Percentiles rank a stretch among this genome's conserved stretches.
Evolutionary conservation across 352 stramenopile genomes (phyloP).

Genomic region (Phytophthora sojae): DNA sequence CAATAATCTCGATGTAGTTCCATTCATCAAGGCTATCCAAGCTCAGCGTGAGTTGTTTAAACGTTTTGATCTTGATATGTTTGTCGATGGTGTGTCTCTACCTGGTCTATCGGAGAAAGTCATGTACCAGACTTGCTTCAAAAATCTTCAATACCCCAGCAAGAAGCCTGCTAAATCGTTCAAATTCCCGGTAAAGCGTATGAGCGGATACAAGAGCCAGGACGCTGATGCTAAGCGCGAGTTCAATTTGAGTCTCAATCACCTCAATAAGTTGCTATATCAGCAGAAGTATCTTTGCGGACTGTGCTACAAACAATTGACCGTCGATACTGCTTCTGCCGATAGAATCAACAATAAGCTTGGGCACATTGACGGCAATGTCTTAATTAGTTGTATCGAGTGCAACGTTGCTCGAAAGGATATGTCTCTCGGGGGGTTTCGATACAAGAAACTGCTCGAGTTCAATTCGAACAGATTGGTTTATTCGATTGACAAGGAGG

Average conservation of each 20-base stretch:
- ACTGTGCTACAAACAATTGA: constrained; percentile 30
- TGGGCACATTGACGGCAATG: too few species aligned
- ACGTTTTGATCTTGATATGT: not conserved
- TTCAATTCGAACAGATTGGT: too few species aligned
- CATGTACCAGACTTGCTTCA: not conserved
- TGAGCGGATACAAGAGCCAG: not conserved
- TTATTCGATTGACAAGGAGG: too few species aligned
- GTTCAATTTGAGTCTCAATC: constrained; percentile 25
- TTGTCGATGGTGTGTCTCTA: not conserved
- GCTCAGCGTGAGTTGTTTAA: not conserved
- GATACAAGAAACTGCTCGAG: too few species aligned
- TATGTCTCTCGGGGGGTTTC: too few species aligned
- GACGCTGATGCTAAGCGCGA: not conserved
- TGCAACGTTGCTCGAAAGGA: too few species aligned
- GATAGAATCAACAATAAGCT: too few species aligned
- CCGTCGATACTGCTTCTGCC: too few species aligned
- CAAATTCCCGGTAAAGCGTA: not conserved
- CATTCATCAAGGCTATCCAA: not conserved
- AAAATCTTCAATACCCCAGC: not conserved
- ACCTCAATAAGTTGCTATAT: constrained; percentile 24
- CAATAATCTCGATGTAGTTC: not conserved
- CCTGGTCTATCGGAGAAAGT: not conserved
- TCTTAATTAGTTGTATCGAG: too few species aligned
- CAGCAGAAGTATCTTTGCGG: constrained; percentile 30
- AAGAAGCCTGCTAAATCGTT: not conserved